These are phyloP conservation scores for Neofusicoccum parvum DNA, from an alignment of 2,329 filamentous ascomycete genomes.

Conservation along the genomic window DNA sequence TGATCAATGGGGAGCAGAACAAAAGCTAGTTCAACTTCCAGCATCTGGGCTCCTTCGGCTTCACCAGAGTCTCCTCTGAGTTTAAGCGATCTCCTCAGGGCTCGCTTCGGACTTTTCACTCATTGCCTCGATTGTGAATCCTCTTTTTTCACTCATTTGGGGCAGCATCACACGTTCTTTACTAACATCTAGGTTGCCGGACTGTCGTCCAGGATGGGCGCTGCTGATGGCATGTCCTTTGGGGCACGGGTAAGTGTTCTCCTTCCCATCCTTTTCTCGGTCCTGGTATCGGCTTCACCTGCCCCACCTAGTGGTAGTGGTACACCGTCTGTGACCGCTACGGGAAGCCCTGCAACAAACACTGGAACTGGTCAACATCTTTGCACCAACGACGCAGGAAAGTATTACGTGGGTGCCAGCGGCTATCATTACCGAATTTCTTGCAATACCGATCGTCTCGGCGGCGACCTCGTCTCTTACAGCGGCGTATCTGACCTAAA, in stretches of 20 bases:
- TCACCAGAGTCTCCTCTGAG: background rate
- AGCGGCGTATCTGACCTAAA: background rate
- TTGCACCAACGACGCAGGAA: background rate
- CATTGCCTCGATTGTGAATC: background rate
- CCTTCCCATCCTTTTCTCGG: background rate
- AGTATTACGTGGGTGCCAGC: background rate
- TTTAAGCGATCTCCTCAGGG: background rate
- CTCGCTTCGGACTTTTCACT: background rate
- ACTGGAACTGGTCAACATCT: background rate
- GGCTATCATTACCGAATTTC: conserved; percentile 9
- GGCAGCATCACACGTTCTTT: background rate
- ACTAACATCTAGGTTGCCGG: conserved; percentile 1
- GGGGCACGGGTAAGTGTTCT: conserved; percentile 1
- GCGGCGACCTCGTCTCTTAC: background rate
- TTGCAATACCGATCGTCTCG: background rate
- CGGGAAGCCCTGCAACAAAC: background rate
- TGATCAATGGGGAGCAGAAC: background rate
- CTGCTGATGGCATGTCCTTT: background rate
- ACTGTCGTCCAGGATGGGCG: conserved; percentile 9
- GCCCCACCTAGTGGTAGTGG: background rate
- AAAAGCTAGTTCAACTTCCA: background rate
- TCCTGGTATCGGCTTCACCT: background rate
- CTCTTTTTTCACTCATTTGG: background rate
- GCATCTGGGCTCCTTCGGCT: background rate
- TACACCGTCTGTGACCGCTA: background rate